These are phyloP conservation scores for Picochlorum sp. DNA, from an alignment of 139 green algal genomes.

Conservation along the genomic window DNA sequence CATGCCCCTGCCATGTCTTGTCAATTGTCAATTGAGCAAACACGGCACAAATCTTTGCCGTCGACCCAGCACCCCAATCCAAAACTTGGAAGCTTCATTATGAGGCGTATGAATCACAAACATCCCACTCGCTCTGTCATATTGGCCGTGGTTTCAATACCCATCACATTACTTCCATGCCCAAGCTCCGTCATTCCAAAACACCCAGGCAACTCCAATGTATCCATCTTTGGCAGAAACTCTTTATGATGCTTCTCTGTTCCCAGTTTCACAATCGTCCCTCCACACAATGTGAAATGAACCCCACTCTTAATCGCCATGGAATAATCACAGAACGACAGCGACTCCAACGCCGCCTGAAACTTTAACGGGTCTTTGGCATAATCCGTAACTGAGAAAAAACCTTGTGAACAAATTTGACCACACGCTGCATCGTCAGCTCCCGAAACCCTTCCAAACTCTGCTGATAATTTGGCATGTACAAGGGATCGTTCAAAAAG, in stretches of 20 bases:
- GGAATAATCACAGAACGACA: constrained; percentile 72
- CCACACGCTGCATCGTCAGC: constrained; percentile 61
- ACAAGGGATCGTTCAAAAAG: constrained; percentile 72
- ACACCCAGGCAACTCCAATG: constrained; percentile 59
- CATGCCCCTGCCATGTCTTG: constrained; percentile 71
- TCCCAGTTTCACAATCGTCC: constrained; percentile 61
- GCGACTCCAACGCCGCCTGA: constrained; percentile 57
- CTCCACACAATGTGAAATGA: constrained; percentile 74
- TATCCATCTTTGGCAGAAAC: constrained; percentile 46
- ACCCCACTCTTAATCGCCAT: constrained; percentile 82
- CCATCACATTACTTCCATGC: constrained; percentile 82
- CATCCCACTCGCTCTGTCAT: constrained; percentile 31
- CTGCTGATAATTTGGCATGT: constrained; percentile 60
- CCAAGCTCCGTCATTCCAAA: constrained; percentile 85
- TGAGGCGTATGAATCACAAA: constrained; percentile 82
- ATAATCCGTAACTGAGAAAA: constrained; percentile 64
- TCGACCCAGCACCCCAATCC: constrained; percentile 62
- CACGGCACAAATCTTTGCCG: constrained; percentile 51
- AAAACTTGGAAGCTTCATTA: constrained; percentile 66
- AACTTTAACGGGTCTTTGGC: constrained; percentile 49
- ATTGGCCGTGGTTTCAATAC: constrained; percentile 68
- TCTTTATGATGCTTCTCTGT: constrained; percentile 73
- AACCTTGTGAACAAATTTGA: constrained; percentile 50
- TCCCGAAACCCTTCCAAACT: constrained; percentile 60
- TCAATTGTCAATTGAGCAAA: constrained; percentile 79